phyloP scores from a whole-genome alignment of 208 protist species.

The Crithidia brevicula region DNA sequence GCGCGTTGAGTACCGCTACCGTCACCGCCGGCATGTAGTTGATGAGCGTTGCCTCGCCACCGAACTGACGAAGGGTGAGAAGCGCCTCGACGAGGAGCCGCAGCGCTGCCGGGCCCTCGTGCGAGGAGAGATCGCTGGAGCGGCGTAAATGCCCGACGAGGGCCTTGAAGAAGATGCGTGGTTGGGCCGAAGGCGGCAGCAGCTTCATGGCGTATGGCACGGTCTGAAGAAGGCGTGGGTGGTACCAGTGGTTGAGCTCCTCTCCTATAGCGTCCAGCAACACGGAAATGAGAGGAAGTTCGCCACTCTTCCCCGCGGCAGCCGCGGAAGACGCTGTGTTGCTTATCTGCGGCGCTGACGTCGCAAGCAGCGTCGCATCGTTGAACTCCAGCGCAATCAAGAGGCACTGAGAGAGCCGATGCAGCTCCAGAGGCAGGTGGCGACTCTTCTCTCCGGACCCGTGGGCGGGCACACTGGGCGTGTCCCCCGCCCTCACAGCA shows the following conservation, averaged over 20 bases:
- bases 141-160: conserved; percentile 56
- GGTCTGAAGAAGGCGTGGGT: conserved; percentile 39
- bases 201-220: conserved; percentile 40
- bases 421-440: conserved; percentile 17
- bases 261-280: conserved; percentile 21
- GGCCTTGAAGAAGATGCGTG: conserved; percentile 44
- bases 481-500: neutral
- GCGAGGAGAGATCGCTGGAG: conserved; percentile 52
- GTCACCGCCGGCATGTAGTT: conserved; percentile 75
- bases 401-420: conserved; percentile 27
- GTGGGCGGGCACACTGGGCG: neutral
- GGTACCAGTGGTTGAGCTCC: conserved; percentile 32
- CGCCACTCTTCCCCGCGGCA: too few species aligned
- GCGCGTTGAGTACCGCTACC: conserved; percentile 55
- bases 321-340: too few species aligned
- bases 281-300: neutral
- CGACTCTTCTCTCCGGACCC: neutral
- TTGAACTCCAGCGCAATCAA: conserved; percentile 21
- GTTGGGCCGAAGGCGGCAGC: conserved; percentile 43
- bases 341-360: neutral
- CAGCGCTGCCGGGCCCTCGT: conserved; percentile 41
- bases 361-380: conserved; percentile 23
- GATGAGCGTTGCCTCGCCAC: conserved; percentile 54
- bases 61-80: conserved; percentile 57
- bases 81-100: conserved; percentile 52